phyloP scores from a whole-genome alignment of 257 asterid genomes.

The Pogostemon cablin region DNA sequence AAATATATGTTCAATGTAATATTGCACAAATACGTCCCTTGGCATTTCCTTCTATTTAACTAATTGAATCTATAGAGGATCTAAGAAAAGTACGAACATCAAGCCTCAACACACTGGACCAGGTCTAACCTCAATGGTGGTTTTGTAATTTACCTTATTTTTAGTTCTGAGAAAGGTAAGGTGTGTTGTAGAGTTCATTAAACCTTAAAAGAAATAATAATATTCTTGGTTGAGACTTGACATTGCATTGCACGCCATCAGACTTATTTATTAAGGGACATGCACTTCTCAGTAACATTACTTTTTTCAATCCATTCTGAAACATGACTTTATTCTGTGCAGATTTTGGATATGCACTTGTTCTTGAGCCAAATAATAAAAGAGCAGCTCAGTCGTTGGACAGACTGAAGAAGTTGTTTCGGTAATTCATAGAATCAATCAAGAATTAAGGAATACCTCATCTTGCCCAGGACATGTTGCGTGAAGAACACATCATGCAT shows the following conservation, averaged over 20 bases:
- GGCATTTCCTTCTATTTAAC: not conserved
- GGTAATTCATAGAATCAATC: conserved; percentile 37
- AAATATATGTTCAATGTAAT: not conserved
- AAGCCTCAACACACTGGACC: not conserved
- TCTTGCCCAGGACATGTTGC: conserved; percentile 23
- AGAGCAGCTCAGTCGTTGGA: conserved; percentile 81
- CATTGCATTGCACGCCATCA: not conserved
- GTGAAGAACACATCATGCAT: conserved; percentile 15
- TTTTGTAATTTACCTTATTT: not conserved
- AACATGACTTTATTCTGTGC: conserved; percentile 31
- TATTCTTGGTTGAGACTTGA: not conserved
- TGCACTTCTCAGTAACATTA: not conserved
- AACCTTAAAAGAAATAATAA: conserved; percentile 8
- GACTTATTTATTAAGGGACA: not conserved
- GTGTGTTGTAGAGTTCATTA: not conserved
- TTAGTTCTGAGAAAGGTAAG: not conserved
- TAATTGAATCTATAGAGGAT: not conserved
- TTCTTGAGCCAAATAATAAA: conserved; percentile 94
- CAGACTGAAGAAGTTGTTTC: conserved; percentile 61
- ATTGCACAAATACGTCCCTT: not conserved
- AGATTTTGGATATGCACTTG: conserved; percentile 87
- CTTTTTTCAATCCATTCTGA: not conserved
- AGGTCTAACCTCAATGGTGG: not conserved
- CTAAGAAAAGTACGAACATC: not conserved
- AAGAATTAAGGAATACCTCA: conserved; percentile 29